Base-by-base conservation (phyloP, 257 asterid species). In the Solanum dulcamara region DNA sequence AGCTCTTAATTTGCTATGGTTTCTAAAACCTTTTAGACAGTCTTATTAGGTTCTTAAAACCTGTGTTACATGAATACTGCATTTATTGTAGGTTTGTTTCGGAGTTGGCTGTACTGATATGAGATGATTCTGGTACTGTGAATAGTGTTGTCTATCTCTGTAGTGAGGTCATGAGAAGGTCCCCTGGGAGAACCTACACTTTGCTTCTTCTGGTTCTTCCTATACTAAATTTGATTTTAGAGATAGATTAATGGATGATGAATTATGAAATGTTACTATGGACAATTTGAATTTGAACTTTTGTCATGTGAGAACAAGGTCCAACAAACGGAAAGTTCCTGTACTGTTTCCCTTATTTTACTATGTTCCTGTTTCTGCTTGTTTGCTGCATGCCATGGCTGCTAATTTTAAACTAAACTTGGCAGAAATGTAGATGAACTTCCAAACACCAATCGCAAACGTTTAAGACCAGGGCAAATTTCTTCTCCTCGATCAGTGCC, bases 401-500 rank as follows among this genome's bases (percentile, higher is more conserved):
- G 72, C 59, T 42, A 24, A 66, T 81, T 86, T 87, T 38, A n/a
- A 79, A 67, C 57, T 71, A 26, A 85, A 74, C 67, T 42, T 87
- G 67, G 86, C 92, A 95, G 97, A 88, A 91, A 84, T 53, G 40
- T 87, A 24, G 97, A 93, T 85, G 96, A 91, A 80, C 44, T 90
- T 81, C 51, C 86, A 11, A 89, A 86, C 83, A 90, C 88, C 89
- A 91, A 90, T 84, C 83, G 92, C 85, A 89, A 91, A 87, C 92
- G 90, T 83, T 89, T 97, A 85, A 91, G 84, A 87, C 99, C 98
- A 12, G 99, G 99, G 80, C 91, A 94, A 91, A 86, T 97, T 32
- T 95, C 99, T 71, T 96, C 97, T 46, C 80, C 83, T 22, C 92
- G 98, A 53, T 94, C 93, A 55, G 98, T 97, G 87, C 99, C 99